Evolutionary conservation across 2,329 filamentous ascomycete genomes (phyloP), one percentile per base, ranked within the genome.

Genomic region (Thielaviopsis euricoi): DNA sequence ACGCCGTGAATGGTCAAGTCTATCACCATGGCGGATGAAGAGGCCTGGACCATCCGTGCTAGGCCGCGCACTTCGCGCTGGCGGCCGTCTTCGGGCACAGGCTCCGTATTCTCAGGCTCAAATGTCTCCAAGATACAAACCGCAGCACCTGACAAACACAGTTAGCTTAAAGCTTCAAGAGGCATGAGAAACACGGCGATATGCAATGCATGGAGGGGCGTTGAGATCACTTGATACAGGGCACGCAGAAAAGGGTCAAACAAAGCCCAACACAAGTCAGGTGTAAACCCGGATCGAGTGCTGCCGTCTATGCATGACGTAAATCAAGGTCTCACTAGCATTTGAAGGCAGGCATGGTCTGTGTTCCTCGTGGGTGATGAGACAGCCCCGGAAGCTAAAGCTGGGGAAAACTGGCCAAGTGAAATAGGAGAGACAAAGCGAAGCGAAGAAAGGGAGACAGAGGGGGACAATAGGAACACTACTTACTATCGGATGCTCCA

Each of bases 111-210:
- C 52, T 82, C 78, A 66, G 88, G 83, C 64, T 73, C 66, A 64
- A 78, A 82, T 58, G 89, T 94, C 75, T 98, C 93, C 61, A 98
- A 81, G 66, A 98, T 97, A 71, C 90, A 95, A 50, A 98, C 93
- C 51, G 91, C 89, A 29, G 89, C 87, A 67, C 81, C 86, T 81
- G 63, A 26, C 58, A 26, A 12, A 17, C 21, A 29, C n/a, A 17
- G 37, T 46, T 19, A 46, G 40, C 15, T 10, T 19, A 40, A 40
- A 40, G 25, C 25, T 19, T 19, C 9, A 17, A 52, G 23, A 52
- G 6, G 40, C 13, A 22, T 33, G 19, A 46, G 3, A 4, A 9
- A 9, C n/a, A 19, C n/a, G 9, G 15, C 19, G 17, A 2, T 5
- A 15, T 9, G 17, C 13, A 1, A 46, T 46, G 40, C 15, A 5